Conservation (phyloP, 2,329 filamentous ascomycete genomes). For the Fusarium sp. region DNA sequence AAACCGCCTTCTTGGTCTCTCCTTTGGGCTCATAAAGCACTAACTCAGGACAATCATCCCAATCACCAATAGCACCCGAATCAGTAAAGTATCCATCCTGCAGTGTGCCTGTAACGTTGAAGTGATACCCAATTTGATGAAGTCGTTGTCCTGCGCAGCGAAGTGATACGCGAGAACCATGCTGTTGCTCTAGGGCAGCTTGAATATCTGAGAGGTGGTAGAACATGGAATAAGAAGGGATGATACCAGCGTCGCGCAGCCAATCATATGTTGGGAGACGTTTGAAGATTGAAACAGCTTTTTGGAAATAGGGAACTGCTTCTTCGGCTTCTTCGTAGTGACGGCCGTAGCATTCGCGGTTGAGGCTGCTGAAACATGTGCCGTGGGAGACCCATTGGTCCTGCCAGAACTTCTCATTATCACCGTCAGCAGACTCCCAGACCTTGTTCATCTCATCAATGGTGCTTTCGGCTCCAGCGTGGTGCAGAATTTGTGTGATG, state of each 20-base stretch:
- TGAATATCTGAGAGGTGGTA: conserved; percentile 21
- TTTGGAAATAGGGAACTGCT: conserved; percentile 22
- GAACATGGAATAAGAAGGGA: conserved; percentile 18
- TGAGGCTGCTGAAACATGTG: conserved; percentile 20
- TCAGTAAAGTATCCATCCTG: conserved; percentile 12
- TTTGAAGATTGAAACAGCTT: conserved; percentile 13
- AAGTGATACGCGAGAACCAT: conserved; percentile 19
- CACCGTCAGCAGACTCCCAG: background rate
- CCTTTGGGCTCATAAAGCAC: conserved; percentile 25
- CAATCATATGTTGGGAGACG: conserved; percentile 13
- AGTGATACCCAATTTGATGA: conserved; percentile 16
- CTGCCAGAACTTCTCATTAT: conserved; percentile 18
- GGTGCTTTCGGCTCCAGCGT: conserved; percentile 3
- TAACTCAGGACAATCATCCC: conserved; percentile 5
- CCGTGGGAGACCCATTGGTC: conserved; percentile 15
- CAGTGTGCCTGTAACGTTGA: conserved; percentile 18
- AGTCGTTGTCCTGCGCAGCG: conserved; percentile 10
- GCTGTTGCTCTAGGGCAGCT: conserved; percentile 1
- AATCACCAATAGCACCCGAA: background rate
- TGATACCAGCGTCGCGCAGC: conserved; percentile 17
- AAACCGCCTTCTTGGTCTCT: conserved; percentile 18
- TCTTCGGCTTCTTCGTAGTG: conserved; percentile 16
- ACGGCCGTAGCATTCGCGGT: conserved; percentile 12
- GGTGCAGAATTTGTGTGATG: conserved; percentile 23
- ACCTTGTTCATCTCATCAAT: conserved; percentile 7